These are phyloP conservation scores for Fagopyrum tataricum DNA, from an alignment of 148 eudicot genomes.

Conservation along the genomic window DNA sequence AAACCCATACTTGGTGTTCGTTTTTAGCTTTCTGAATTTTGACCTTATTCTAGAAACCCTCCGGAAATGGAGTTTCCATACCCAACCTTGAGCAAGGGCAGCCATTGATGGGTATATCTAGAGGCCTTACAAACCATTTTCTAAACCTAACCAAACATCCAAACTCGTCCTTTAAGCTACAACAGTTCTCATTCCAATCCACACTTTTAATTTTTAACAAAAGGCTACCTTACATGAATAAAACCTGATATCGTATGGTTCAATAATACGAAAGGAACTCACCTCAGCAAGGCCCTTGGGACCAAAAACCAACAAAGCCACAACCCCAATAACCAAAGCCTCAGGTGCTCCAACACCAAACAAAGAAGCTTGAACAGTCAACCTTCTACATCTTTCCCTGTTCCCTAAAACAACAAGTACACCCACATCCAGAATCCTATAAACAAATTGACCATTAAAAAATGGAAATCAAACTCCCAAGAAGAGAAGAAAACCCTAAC, in stretches of 20 bases:
- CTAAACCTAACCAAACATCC: not conserved
- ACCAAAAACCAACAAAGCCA: conserved; percentile 93
- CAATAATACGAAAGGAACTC: conserved; percentile 13
- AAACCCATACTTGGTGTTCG: not conserved
- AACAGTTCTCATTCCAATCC: not conserved
- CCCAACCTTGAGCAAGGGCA: not conserved
- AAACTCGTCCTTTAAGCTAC: not conserved
- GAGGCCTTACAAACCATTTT: not conserved
- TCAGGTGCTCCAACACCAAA: conserved; percentile 99
- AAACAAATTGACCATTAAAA: not conserved
- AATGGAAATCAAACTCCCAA: not conserved
- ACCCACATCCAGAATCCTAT: not conserved
- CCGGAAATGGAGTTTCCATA: not conserved
- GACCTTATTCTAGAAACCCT: not conserved
- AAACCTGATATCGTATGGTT: not conserved
- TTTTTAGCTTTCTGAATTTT: not conserved
- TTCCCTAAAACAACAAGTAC: conserved; percentile 41
- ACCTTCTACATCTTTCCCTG: conserved; percentile 43
- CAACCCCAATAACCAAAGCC: conserved; percentile 92
- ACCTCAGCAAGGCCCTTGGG: conserved; percentile 99
- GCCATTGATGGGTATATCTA: not conserved
- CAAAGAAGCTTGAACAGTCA: conserved; percentile 71
- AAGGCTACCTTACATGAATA: not conserved
- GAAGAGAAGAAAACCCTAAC: not conserved
- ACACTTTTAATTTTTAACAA: not conserved